These are phyloP conservation scores for Moniliophthora roreri DNA, from an alignment of 1,284 basidiomycete genomes.

Conservation along the genomic window DNA sequence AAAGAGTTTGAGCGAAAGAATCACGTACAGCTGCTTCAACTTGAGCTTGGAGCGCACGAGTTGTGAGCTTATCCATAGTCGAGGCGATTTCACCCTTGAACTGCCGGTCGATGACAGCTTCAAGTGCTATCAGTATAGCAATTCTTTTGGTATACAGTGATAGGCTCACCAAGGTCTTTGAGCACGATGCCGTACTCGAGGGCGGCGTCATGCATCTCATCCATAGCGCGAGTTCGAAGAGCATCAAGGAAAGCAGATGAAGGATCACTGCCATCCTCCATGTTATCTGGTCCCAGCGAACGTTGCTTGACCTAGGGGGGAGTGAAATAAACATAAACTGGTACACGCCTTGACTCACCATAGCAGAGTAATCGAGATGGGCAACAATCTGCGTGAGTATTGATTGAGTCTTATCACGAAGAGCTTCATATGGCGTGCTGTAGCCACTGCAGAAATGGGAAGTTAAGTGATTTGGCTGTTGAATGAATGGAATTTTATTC, in stretches of 20 bases:
- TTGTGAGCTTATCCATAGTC: conserved; percentile 83
- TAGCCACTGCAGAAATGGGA: too few species aligned
- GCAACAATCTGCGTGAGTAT: conserved; percentile 82
- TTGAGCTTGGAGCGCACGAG: conserved; percentile 77
- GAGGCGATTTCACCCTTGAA: conserved; percentile 81
- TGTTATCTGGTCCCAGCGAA: conserved; percentile 68
- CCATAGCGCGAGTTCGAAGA: conserved; percentile 77
- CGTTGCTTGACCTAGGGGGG: conserved; percentile 68
- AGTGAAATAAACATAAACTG: neutral
- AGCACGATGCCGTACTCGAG: conserved; percentile 77
- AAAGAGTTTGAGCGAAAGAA: neutral
- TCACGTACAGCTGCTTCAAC: conserved; percentile 74
- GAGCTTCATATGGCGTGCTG: conserved; percentile 77
- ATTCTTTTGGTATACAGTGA: neutral
- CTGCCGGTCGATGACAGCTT: conserved; percentile 79
- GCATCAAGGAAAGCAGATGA: conserved; percentile 79
- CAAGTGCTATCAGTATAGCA: neutral
- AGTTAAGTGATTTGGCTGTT: too few species aligned
- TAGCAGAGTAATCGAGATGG: conserved; percentile 51
- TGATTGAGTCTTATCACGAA: conserved; percentile 79
- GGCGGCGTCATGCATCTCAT: conserved; percentile 76
- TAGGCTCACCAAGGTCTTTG: conserved; percentile 65
- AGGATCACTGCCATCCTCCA: conserved; percentile 66
- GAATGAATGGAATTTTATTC: too few species aligned
- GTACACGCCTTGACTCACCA: conserved; percentile 21